Evolutionary conservation across 441 rosid species (phyloP).

Genomic region (Populus hybrid): DNA sequence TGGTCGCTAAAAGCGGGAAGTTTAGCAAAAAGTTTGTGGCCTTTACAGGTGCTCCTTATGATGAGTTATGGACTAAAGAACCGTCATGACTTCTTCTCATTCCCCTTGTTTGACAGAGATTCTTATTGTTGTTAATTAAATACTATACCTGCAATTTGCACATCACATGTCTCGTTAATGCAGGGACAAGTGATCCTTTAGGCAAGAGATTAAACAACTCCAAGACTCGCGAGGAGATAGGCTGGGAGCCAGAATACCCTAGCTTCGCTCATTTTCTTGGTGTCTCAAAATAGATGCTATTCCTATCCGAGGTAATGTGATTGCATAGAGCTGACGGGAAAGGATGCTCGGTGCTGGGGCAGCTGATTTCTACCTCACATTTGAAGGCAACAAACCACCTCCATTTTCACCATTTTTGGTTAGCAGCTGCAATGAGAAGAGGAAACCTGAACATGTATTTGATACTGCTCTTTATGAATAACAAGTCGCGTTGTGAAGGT

Average conservation of each 20-base stretch:
- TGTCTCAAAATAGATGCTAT: conserved; percentile 36
- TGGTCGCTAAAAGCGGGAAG: conserved; percentile 71
- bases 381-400: background rate
- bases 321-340: background rate
- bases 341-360: background rate
- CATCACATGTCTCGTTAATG: conserved; percentile 10
- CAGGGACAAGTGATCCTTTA: conserved; percentile 75
- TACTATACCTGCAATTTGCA: background rate
- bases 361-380: background rate
- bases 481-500: background rate
- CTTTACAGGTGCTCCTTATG: conserved; percentile 53
- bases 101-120: background rate
- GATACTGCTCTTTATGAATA: background rate
- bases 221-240: conserved; percentile 62
- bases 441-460: too few species aligned
- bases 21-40: conserved; percentile 58
- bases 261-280: conserved; percentile 81
- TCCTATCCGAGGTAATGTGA: background rate
- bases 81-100: conserved; percentile 3
- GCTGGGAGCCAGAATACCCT: conserved; percentile 82
- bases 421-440: too few species aligned
- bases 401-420: background rate
- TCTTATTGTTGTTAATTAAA: background rate
- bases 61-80: background rate
- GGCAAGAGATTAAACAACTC: conserved; percentile 87